phyloP scores from a whole-genome alignment of 2,329 filamentous ascomycete species.

The Botrytis porri region DNA sequence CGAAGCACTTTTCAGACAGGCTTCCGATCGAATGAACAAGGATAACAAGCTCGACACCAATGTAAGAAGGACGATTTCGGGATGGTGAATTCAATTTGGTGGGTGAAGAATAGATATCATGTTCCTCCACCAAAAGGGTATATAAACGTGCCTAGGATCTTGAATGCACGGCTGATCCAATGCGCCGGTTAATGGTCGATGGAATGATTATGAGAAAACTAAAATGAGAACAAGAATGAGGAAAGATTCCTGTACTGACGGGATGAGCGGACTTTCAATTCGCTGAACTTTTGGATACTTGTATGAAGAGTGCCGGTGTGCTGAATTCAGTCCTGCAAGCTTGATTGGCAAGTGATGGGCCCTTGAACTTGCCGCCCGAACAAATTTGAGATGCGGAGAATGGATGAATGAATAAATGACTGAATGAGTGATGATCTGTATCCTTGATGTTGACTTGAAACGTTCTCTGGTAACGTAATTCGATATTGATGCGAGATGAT shows the following conservation, averaged over 20 bases:
- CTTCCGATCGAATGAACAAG: slow-evolving; percentile 18
- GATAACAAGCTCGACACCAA: slow-evolving; percentile 4
- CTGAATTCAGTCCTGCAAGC: background rate
- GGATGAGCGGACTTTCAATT: background rate
- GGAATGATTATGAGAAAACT: background rate
- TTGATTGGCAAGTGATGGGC: background rate
- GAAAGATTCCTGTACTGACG: slow-evolving; percentile 16
- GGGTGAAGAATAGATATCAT: slow-evolving; percentile 2
- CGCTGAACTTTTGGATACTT: background rate
- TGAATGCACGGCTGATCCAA: slow-evolving; percentile 24
- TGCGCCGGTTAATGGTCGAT: slow-evolving; percentile 22
- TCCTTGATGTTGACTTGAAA: slow-evolving; percentile 3
- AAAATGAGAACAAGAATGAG: background rate
- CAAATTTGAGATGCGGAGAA: background rate
- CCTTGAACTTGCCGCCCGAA: background rate
- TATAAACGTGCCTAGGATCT: slow-evolving; percentile 22
- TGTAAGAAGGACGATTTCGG: slow-evolving; percentile 18
- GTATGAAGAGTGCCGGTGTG: background rate
- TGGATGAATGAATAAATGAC: background rate
- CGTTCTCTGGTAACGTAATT: slow-evolving; percentile 16
- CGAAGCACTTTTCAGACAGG: slow-evolving; percentile 12
- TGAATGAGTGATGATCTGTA: background rate
- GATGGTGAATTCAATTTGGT: slow-evolving; percentile 9
- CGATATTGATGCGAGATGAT: slow-evolving; percentile 12
- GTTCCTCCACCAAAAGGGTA: slow-evolving; percentile 20